Evolutionary conservation across 495 filamentous ascomycete genomes (phyloP), one percentile per base, ranked within the genome.

Genomic region (Wilcoxina mikolae): DNA sequence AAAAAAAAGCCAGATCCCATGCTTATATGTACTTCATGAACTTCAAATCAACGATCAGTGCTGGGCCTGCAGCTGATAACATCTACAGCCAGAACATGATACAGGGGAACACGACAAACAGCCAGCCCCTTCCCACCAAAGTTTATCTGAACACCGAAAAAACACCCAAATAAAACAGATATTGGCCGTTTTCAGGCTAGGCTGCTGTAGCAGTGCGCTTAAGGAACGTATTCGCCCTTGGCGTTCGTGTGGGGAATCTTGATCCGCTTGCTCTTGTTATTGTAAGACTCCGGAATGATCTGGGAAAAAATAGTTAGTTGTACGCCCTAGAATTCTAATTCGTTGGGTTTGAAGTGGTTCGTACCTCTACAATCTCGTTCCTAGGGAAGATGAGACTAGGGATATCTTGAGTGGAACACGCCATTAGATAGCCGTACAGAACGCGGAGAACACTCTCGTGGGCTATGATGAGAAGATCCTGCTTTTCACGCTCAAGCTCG

Each of bases 401-500:
- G 56, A 99, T 99, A 60, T 94, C 87, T 58, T 80, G 81, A n/a
- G 93, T 89, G 68, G 86, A 87, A 70, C 93, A 96, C 55, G 94
- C 93, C 93, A 96, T 96, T 31, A 96, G 76, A 65, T 99, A 99
- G 11, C 90, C 89, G 65, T 96, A 99, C 23, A 99, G 73, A 39
- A 99, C 93, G 46, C 93, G 84, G 44, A 99, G 73, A 11, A 99
- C 93, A 56, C 84, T 90, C 68, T 99, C 93, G 65, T 99, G 93
- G 12, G 93, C 93, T 66, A 99, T 95, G 58, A 99, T 95, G 26
- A 99, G 74, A 35, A 99, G 74, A 68, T 99, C 93, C 55, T 93
- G 94, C 65, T 95, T 85, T 67, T 99, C 91, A 29, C 93, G 83
- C 69, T 99, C 93, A 2, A 99, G 76, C 68, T 99, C 93, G 9